Percentiles rank a stretch among this genome's conserved stretches.
Evolutionary conservation across 495 filamentous ascomycete species (phyloP).

Genomic region (Pseudoneurospora amorphoporcata): DNA sequence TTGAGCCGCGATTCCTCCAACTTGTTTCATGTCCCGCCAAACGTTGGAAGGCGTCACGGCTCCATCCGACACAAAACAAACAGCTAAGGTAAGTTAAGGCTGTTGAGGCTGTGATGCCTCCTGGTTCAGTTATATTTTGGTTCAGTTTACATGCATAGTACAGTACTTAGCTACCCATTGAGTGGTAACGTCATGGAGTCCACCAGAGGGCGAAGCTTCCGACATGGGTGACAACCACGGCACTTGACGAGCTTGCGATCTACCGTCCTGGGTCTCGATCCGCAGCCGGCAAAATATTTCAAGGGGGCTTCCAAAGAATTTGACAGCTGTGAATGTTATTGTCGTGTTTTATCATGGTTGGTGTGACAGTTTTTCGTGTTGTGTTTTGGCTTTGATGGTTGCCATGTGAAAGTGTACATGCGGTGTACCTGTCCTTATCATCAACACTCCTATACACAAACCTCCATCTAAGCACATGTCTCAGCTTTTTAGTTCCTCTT

Average conservation of each 20-base stretch:
- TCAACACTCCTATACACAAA: not conserved
- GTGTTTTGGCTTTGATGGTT: not conserved
- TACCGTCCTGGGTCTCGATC: not conserved
- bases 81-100: not conserved
- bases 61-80: not conserved
- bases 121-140: not conserved
- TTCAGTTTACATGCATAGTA: too few species aligned
- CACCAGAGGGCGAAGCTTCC: not conserved
- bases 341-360: not conserved
- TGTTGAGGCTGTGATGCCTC: not conserved
- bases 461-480: not conserved
- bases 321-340: not conserved
- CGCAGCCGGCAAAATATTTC: not conserved
- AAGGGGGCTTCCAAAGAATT: not conserved
- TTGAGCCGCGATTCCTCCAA: not conserved
- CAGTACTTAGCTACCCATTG: not conserved
- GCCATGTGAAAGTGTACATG: too few species aligned
- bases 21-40: constrained; percentile 3
- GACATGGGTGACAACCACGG: not conserved
- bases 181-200: not conserved
- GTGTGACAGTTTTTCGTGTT: not conserved
- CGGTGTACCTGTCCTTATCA: not conserved
- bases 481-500: not conserved
- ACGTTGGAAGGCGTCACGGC: not conserved
- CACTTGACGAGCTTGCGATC: not conserved